Evolutionary conservation across 2,329 filamentous ascomycete species (phyloP), one percentile per base, ranked within the genome.

Genomic region (Pyrenophora graminea): DNA sequence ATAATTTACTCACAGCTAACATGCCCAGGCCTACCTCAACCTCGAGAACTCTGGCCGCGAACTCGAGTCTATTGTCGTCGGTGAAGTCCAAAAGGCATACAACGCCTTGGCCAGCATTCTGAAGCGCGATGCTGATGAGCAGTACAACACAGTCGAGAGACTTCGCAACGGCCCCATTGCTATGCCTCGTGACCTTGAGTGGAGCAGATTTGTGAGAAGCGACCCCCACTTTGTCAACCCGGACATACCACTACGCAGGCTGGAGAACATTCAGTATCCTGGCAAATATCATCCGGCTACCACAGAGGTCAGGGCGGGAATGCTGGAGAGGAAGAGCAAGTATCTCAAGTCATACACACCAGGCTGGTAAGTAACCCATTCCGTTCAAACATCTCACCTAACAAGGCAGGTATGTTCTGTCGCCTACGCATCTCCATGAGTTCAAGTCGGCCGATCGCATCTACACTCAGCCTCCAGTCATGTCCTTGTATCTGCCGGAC

Each of bases 391-490:
- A 21, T 13, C 3, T 4, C 30, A 9, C 39, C 62, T 66, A 46
- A 63, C 33, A 39, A 32, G 6, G 1, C 51, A 94, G 90, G 90
- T 97, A 97, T 74, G 91, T 97, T 40, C 80, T 99, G 62, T 96
- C 94, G 63, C 90, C 94, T 13, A 97, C 94, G 48, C 94, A 99
- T 75, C 82, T 99, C 18, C 94, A 99, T 77, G 94, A 99, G 76
- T 99, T 97, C 83, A 97, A 96, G 73, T 96, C 91, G n/a, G 91
- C 91, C 61, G 93, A 97, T 76, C 92, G 93, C 72, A 88, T 87
- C 57, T 81, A 82, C 63, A 81, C 84, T 53, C 90, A 94, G 74
- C 87, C 89, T 33, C 94, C 94, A 1, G 85, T 97, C 70, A 97
- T 99, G 93, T 97, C 94, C 36, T 81, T 99, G 48, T 96, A 94